phyloP scores from a whole-genome alignment of 306 rosid genomes.

The Medicago truncatula region MtrunA17r5.0-ANR NC_053042.1:42442501-42443000 shows the following conservation, averaged over 20 bases:
- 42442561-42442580: conserved; percentile 18
- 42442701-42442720: neutral
- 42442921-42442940: conserved; percentile 98
- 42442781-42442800: neutral
- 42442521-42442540: conserved; percentile 52
- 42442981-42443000: neutral
- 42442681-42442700: neutral
- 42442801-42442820: conserved; percentile 13
- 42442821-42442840: conserved; percentile 29
- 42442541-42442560: conserved; percentile 5
- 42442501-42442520: conserved; percentile 88
- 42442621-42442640: conserved; percentile 94
- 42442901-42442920: conserved; percentile 89
- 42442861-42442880: conserved; percentile 90
- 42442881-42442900: conserved; percentile 92
- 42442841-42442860: conserved; percentile 97
- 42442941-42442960: conserved; percentile 33
- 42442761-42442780: conserved; percentile 2
- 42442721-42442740: neutral
- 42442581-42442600: conserved; percentile 41
- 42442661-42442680: conserved; percentile 55
- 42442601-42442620: conserved; percentile 72
- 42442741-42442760: conserved; percentile 13
- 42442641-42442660: conserved; percentile 87
- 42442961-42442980: conserved; percentile 11